These are phyloP conservation scores for Melianthus villosus DNA, from an alignment of 441 rosid genomes.

Conservation along the genomic window DNA sequence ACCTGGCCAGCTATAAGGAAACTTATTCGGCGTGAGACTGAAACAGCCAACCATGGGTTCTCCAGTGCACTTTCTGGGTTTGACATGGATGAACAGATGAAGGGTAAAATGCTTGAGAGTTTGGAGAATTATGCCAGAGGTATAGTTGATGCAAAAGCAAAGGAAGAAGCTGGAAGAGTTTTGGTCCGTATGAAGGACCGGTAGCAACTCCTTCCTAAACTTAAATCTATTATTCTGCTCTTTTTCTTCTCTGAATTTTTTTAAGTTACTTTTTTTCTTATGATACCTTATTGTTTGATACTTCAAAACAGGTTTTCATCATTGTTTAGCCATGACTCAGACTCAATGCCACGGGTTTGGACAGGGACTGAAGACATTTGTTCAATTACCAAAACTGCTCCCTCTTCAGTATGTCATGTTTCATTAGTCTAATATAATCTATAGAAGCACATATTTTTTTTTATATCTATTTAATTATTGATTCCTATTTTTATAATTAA, in stretches of 20 bases:
- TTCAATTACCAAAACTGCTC: conserved; percentile 83
- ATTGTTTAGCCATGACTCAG: conserved; percentile 82
- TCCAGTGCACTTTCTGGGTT: conserved; percentile 60
- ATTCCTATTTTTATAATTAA: conserved; percentile 11
- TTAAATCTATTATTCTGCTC: conserved; percentile 7
- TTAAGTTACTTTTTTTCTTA: background rate
- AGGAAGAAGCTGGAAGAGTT: conserved; percentile 83
- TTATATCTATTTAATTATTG: conserved; percentile 8
- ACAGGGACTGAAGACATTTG: conserved; percentile 94
- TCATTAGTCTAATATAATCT: conserved; percentile 8
- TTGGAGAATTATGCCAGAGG: conserved; percentile 49
- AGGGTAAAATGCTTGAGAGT: conserved; percentile 40
- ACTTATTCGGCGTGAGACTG: conserved; percentile 50
- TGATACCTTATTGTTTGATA: conserved; percentile 3
- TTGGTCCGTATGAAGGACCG: conserved; percentile 87
- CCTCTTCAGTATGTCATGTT: conserved; percentile 50
- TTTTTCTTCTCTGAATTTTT: background rate
- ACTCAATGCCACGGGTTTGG: conserved; percentile 99
- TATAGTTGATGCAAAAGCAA: conserved; percentile 76
- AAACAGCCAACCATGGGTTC: conserved; percentile 54
- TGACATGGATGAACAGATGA: conserved; percentile 55
- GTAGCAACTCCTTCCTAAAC: conserved; percentile 19
- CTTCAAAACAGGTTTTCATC: conserved; percentile 54
- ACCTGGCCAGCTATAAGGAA: conserved; percentile 90
- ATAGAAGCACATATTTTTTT: conserved; percentile 1